These are phyloP conservation scores for Colletotrichum gigasporum DNA, from an alignment of 2,329 filamentous ascomycete species.

Conservation along the genomic window DNA sequence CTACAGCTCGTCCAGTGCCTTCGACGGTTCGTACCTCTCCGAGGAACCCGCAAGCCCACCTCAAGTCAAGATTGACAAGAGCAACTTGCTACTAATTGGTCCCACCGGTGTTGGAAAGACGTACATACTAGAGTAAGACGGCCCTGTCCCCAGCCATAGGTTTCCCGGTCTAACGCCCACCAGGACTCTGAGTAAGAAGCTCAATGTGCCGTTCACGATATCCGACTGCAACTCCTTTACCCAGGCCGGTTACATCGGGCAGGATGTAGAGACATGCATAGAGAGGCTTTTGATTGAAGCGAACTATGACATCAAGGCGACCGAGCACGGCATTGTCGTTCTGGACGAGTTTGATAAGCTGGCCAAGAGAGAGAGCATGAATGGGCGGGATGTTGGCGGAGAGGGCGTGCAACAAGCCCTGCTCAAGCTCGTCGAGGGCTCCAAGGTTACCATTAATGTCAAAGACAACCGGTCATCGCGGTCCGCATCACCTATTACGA, in stretches of 20 bases:
- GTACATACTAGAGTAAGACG: constrained; percentile 78
- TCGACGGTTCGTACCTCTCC: constrained; percentile 57
- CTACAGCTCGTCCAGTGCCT: constrained; percentile 31
- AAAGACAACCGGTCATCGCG: constrained; percentile 77
- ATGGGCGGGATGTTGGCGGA: constrained; percentile 93
- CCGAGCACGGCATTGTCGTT: constrained; percentile 93
- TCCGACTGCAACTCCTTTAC: constrained; percentile 97
- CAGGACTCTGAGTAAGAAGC: constrained; percentile 87
- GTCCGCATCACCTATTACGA: constrained; percentile 60
- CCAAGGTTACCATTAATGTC: constrained; percentile 89
- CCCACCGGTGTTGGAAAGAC: constrained; percentile 97
- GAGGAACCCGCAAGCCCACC: constrained; percentile 56
- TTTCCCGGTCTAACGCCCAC: constrained; percentile 32
- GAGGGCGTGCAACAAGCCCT: constrained; percentile 97
- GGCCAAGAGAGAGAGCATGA: constrained; percentile 84
- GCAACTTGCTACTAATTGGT: constrained; percentile 89
- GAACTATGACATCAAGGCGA: constrained; percentile 85
- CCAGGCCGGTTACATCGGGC: constrained; percentile 96
- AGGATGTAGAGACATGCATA: constrained; percentile 96
- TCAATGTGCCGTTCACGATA: constrained; percentile 96
- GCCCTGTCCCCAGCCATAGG: background rate
- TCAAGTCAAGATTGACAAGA: constrained; percentile 87
- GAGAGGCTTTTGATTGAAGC: constrained; percentile 89
- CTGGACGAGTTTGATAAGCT: constrained; percentile 99
- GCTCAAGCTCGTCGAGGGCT: constrained; percentile 95